These are phyloP conservation scores for maize (Zea mays) DNA, from an alignment of 176 grass and related monocot genomes.

Conservation along the genomic window Zm-B73-REFERENCE-NAM-5.0 NC_050096.1:239159501-239160000, in stretches of 20 bases:
- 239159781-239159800: conserved; percentile 60
- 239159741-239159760: conserved; percentile 39
- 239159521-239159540: conserved; percentile 53
- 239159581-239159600: conserved; percentile 48
- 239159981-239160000: conserved; percentile 46
- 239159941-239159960: conserved; percentile 61
- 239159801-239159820: conserved; percentile 44
- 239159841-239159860: conserved; percentile 41
- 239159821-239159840: conserved; percentile 43
- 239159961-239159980: conserved; percentile 48
- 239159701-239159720: conserved; percentile 50
- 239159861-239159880: conserved; percentile 41
- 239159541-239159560: conserved; percentile 39
- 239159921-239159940: conserved; percentile 39
- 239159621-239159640: conserved; percentile 54
- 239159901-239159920: conserved; percentile 41
- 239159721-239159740: conserved; percentile 53
- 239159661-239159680: conserved; percentile 44
- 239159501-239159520: conserved; percentile 44
- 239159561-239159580: conserved; percentile 42
- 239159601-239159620: conserved; percentile 38
- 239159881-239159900: conserved; percentile 55
- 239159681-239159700: conserved; percentile 31
- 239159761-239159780: conserved; percentile 45
- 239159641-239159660: conserved; percentile 13